These are phyloP conservation scores for Triticum urartu DNA, from an alignment of 176 grass and related monocot species.

Conservation along the genomic window DNA sequence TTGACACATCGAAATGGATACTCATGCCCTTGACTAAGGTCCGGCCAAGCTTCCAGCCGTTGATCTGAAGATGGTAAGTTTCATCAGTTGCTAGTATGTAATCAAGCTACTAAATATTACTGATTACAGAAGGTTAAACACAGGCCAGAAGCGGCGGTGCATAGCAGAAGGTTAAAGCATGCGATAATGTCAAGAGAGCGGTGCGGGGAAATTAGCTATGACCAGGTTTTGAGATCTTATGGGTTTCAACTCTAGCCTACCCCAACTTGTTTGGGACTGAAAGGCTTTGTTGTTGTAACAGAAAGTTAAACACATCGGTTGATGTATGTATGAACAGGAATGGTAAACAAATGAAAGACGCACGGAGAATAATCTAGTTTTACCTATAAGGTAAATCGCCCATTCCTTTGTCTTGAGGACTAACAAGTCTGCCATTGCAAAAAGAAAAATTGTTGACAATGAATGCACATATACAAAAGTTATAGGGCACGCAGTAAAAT, in stretches of 20 bases:
- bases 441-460: neutral
- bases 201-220: no score
- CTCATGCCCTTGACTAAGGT: neutral
- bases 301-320: neutral
- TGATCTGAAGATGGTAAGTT: neutral
- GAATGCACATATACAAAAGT: neutral
- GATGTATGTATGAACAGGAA: neutral
- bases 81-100: neutral
- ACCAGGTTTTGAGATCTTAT: no score
- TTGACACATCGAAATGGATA: neutral
- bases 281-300: no score
- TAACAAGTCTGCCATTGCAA: neutral
- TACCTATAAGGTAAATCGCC: neutral
- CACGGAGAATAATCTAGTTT: neutral
- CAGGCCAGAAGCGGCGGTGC: no score
- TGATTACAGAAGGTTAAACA: neutral
- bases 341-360: neutral
- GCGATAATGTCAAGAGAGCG: no score
- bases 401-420: neutral
- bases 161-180: no score
- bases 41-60: neutral
- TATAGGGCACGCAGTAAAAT: neutral
- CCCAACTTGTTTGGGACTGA: no score
- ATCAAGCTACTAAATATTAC: conserved; percentile 8
- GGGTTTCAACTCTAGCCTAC: no score